Evolutionary conservation across 1,284 basidiomycete species (phyloP), one percentile per base, ranked within the genome.

Genomic region (Ustilago vetiveriae): DNA sequence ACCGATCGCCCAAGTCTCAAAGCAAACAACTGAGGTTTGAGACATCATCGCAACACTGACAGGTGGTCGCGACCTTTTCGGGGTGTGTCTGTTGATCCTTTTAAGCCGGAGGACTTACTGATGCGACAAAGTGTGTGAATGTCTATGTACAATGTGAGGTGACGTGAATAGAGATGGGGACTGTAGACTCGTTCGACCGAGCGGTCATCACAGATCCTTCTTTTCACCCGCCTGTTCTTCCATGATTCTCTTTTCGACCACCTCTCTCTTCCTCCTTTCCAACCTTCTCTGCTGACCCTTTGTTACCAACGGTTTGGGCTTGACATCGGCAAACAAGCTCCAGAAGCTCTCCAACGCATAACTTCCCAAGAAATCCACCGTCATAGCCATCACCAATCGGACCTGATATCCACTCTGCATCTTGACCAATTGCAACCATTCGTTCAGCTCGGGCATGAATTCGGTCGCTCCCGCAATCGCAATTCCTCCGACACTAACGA

Each of bases 381-480:
- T 79, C 94, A 98, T 98, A 39, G 88, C 86, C 11, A 36, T 36
- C 1, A 79, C 59, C 22, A 81, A 62, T 13, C 48, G 45, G 16
- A 59, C 23, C 63, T 75, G 75, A 55, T 95, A 92, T 36, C 84
- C 78, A 27, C 82, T 80, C 40, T 88, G 84, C 93, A 99, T 95
- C 82, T 92, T 92, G 23, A 97, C 93, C 35, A 98, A 90, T 84
- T 98, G 95, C 38, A 99, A 86, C 95, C 95, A 98, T 32, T 90
- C 85, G 83, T 96, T 98, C 68, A 98, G 82, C 83, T 98, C 96
- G 1, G 96, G 95, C 79, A 97, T 85, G 73, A 98, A 90, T 82
- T 99, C 93, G 22, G 74, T 54, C 7, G 72, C 77, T 6, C 75
- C 76, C 0, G 71, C 63, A 41, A 75, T 69, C 3, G 79, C 79